Evolutionary conservation across 495 filamentous ascomycete genomes (phyloP).

Genomic region (Pseudotulostoma volvatum): DNA sequence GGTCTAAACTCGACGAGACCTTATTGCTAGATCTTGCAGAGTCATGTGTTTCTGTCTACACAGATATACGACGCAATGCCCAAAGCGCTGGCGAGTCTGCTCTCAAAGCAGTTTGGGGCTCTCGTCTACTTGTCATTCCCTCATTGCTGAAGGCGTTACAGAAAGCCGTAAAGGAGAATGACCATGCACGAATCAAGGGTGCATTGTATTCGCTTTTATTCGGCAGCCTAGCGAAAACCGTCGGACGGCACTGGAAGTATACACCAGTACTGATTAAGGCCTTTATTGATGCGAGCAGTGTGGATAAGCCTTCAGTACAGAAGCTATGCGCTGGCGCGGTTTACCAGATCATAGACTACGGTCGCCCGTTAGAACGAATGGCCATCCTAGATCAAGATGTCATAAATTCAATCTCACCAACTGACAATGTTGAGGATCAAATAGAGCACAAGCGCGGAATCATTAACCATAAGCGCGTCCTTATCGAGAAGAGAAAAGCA

Average conservation of each 20-base stretch:
- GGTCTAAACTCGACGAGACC: conserved; percentile 67
- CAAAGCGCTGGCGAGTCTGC: conserved; percentile 87
- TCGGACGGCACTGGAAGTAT: conserved; percentile 82
- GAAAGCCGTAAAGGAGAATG: conserved; percentile 63
- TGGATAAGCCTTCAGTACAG: conserved; percentile 88
- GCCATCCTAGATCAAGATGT: conserved; percentile 64
- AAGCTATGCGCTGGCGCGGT: conserved; percentile 67
- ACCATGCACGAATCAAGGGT: conserved; percentile 85
- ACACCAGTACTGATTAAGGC: conserved; percentile 69
- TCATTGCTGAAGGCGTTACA: conserved; percentile 64
- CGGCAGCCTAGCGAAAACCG: conserved; percentile 74
- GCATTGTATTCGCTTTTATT: conserved; percentile 79
- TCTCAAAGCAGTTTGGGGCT: conserved; percentile 77
- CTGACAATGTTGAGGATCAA: conserved; percentile 42
- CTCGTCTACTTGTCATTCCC: conserved; percentile 73
- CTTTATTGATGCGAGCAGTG: conserved; percentile 76
- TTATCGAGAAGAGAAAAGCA: conserved; percentile 70
- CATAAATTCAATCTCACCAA: conserved; percentile 56
- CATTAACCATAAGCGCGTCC: conserved; percentile 53
- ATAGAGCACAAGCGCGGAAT: conserved; percentile 51
- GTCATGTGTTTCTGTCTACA: conserved; percentile 85
- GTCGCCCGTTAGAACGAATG: conserved; percentile 67
- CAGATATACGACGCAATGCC: conserved; percentile 84
- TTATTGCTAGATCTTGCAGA: conserved; percentile 78
- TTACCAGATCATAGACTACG: conserved; percentile 83